Base-by-base conservation (phyloP, 1,284 basidiomycete genomes). In the Termitomyces sp. region DNA sequence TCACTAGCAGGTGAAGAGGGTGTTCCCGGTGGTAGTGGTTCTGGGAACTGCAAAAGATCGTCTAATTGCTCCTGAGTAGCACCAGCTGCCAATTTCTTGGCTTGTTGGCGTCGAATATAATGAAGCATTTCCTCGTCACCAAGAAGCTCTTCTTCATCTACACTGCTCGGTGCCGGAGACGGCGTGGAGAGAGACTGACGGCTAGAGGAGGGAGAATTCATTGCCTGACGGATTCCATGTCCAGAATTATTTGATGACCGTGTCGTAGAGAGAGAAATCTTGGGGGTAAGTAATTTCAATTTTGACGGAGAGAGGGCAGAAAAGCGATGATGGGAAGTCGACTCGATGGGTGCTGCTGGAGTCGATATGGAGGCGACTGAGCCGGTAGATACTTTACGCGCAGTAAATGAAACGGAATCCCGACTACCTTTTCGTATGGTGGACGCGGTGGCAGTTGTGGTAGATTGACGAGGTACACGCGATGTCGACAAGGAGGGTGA, bases 71-170 rank as follows among this genome's bases (percentile, higher is more conserved):
- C 87, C 66, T 91, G 90, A 39, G 82, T 84, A 5, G 89, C 85
- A 36, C 94, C 94, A 17, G 81, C 79, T 2, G 93, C 90, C 53
- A 95, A 72, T 69, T 91, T 93, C 74, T 93, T 92, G 12, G 90
- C 84, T 61, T 94, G 90, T 63, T 97, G 90, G 31, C 94, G 82
- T 61, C 84, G 82, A 58, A 98, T 93, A 69, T 98, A 99, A 58
- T 90, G 87, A 65, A 90, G 75, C 96, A 99, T 99, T 74, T 99
- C 97, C 59, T 94, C 92, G 66, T 99, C 97, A 19, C 92, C 97
- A 12, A 88, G 72, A 1, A 88, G 58, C 70, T 98, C 94, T 61
- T 99, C 97, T 59, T 99, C 96, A 60, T 95, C 92, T 0, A 88
- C 76, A 1, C 80, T 73, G 60, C 80, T 86, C 21, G 82, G 86